A percentile compares a stretch with the other conserved stretches of the same genome.
These are phyloP conservation scores for Salix suchowensis DNA, from an alignment of 345 rosid genomes.

Conservation along the genomic window DNA sequence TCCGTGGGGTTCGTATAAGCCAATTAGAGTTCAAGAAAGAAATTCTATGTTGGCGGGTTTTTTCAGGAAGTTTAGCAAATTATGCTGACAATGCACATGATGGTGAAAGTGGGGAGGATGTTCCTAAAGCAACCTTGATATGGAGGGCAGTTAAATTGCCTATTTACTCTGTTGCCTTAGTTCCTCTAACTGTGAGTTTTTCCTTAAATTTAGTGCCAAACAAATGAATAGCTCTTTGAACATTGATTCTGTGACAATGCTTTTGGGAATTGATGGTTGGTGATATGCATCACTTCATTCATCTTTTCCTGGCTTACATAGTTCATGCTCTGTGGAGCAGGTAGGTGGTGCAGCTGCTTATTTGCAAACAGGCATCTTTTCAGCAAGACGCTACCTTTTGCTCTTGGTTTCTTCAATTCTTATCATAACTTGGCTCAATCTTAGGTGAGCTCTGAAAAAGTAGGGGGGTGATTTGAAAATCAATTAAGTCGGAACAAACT, in stretches of 20 bases:
- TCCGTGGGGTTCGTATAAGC: constrained; percentile 7
- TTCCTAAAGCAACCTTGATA: constrained; percentile 51
- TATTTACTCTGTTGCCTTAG: constrained; percentile 73
- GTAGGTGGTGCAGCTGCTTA: constrained; percentile 83
- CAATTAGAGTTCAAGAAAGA: constrained; percentile 3
- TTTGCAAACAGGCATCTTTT: constrained; percentile 60
- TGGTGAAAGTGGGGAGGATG: constrained; percentile 38
- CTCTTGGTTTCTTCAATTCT: constrained; percentile 73
- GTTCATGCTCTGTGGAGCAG: constrained; percentile 26
- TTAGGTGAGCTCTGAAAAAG: constrained; percentile 46
- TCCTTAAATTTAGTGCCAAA: neutral
- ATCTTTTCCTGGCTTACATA: neutral
- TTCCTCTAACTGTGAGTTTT: constrained; percentile 76
- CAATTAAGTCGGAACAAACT: no score
- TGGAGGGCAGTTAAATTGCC: constrained; percentile 93
- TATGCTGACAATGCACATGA: constrained; percentile 4
- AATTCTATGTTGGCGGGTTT: neutral
- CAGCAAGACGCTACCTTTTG: constrained; percentile 41
- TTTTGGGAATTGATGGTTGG: neutral
- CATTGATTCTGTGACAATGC: neutral
- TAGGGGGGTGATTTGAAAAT: neutral
- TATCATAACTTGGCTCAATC: constrained; percentile 78
- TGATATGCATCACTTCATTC: neutral
- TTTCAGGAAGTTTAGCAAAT: constrained; percentile 16
- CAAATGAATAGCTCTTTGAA: neutral